A percentile compares a stretch with the other conserved stretches of the same genome.
Conservation (phyloP, 78 protist species). For the Salpingoeca rosetta region DNA sequence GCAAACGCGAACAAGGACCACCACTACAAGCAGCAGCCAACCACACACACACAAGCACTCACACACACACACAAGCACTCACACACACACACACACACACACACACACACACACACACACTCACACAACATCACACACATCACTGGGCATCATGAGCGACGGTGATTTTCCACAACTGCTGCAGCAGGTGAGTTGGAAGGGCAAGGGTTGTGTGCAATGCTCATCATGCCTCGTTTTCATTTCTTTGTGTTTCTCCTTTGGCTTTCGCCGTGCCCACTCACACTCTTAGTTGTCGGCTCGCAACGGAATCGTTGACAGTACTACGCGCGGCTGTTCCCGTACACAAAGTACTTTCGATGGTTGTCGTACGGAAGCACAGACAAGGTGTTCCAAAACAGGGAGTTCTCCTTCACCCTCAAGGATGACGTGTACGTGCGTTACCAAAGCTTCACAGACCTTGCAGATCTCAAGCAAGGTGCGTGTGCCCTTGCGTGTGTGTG, state of each 20-base stretch:
- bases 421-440: conserved; percentile 47
- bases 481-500: too few relatives aligned
- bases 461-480: conserved; percentile 11
- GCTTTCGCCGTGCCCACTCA: too few relatives aligned
- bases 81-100: background rate
- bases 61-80: background rate
- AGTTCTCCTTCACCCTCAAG: conserved; percentile 51
- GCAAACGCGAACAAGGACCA: too few relatives aligned
- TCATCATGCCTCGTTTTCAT: background rate
- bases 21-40: too few relatives aligned
- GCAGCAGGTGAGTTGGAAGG: background rate
- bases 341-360: conserved; percentile 30
- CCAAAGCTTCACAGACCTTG: conserved; percentile 14
- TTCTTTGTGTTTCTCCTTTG: too few relatives aligned
- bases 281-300: too few relatives aligned
- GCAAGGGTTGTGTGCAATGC: background rate
- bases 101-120: background rate
- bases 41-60: too few relatives aligned
- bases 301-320: background rate
- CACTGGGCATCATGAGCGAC: background rate
- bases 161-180: background rate
- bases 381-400: conserved; percentile 26
- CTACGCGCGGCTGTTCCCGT: conserved; percentile 37
- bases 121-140: background rate
- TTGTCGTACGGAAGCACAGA: conserved; percentile 19